Evolutionary conservation across 805 yeast species (phyloP), one percentile per base, ranked within the genome.

Genomic region (Candida anglica): DNA sequence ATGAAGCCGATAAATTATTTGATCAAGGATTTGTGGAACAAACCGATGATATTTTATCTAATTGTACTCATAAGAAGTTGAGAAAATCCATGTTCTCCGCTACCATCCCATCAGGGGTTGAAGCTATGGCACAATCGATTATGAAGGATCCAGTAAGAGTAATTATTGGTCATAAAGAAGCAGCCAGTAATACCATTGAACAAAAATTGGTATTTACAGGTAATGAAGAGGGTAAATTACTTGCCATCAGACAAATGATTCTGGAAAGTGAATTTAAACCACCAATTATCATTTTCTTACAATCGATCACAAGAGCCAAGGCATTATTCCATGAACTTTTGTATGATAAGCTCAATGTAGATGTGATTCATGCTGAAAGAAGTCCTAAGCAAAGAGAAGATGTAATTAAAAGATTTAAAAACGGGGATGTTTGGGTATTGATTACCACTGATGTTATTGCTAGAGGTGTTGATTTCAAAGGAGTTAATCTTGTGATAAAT

Each of bases 391-490:
- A 93, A 63, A 77, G 98, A 63, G 87, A 86, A 39, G 79, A 77
- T 26, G 84, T 84, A 14, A 85, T 93, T 41, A 85, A 85, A 51
- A 69, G 84, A 45, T 93, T 93, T 65, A 86, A 79, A 56, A 74
- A 72, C 36, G 99, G 98, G 18, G 94, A 91, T 19, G 70, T 89
- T 19, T 93, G 98, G 98, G 95, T 93, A 29, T 70, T 93, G 43
- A 91, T 93, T 34, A 88, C 97, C 57, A 93, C 99, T 0, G 99
- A 93, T 60, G 96, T 93, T 30, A 66, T 93, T 36, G 83, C 97
- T 3, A 78, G 99, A 65, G 99, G 99, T 69, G 86, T 93, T 38
- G 98, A 93, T 59, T 93, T 93, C 66, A 87, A 87, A 52, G 97
- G 97, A 36, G 91, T 93, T 32, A 93, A 89, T 52, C 57, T 94